Evolutionary conservation across 441 rosid species (phyloP), one percentile per base, ranked within the genome.

Genomic region (Macaranga tanarius): DNA sequence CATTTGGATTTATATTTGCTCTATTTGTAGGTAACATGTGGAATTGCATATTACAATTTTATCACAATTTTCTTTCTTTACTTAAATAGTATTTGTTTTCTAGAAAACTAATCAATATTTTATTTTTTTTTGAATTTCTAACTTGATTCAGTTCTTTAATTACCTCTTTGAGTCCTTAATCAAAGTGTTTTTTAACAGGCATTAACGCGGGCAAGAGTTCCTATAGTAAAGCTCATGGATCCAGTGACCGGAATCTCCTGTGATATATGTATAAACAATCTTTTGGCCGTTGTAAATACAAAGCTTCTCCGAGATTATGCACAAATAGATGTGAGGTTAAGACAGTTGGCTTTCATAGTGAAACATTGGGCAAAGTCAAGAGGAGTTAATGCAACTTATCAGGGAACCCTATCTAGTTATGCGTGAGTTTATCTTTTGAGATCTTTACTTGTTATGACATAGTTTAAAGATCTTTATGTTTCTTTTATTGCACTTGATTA

Each of bases 291-390:
- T 64, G 94, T 90, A 72, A 95, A 95, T 82, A 95, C 99, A 57
- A 95, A 92, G 86, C 99, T 95, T 77, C 87, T 95, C 62, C 79
- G 85, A 60, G 97, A 92, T 80, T 95, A 95, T 79, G 86, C 97
- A 0, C 83, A 67, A 63, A 86, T 95, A 69, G 99, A 95, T 89
- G 88, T 45, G 59, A 89, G 97, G 72, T 76, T 95, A 75, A 82
- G 84, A 78, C 99, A 95, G 80, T 76, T 95, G 79, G 95, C 94
- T 73, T 92, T 87, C 79, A 84, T 92, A 74, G 93, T 95, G 67
- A 95, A 95, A 80, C 97, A 95, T 65, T 95, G 99, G 99, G 99
- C 97, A 51, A 95, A 92, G 76, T 88, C 97, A 10, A 89, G 99
- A 85, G 90, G 83, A 63, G 99, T 95, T 23, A 95, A 92, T 81